Base-by-base conservation (phyloP, 345 rosid species). In the Corymbia maculata region DNA sequence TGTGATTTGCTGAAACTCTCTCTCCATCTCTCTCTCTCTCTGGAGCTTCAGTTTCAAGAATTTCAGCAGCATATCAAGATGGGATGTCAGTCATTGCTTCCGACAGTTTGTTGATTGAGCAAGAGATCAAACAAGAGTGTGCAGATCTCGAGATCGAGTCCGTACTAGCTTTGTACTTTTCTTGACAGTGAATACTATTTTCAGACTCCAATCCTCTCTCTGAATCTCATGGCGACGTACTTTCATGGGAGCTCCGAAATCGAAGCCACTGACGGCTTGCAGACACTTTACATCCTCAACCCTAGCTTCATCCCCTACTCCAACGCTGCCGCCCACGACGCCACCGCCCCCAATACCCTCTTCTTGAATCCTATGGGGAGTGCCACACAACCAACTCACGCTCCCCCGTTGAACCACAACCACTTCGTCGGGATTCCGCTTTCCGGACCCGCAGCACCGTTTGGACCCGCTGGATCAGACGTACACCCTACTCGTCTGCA, bases 281-380 rank as follows among this genome's bases (percentile, higher is more conserved):
- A 93, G 87, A 93, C 94, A 44, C 94, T 94, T 45, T 91, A 90
- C 82, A 93, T 94, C 61, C 89, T 93, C 92, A 94, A 94, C 89
- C 94, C 95, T 53, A 91, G 50, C 89, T 92, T 89, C 88, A 88
- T 91, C 15, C 93, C 94, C 6, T 93, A 90, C 88, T 86, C 94
- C 79, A 92, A 91, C 87, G 89, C 93, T 28, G 10, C 88, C 84
- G 10, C 88, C 84, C 84, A 36, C 84, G 84, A 75, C 84, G 84
- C 84, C 8, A 44, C 14, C 14, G 49, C 28, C 49, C 28, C 84
- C 49, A 75, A 42, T 75, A 44, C 84, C 49, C 49, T 42, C 84
- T 75, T 75, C 84, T 42, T 75, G 84, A 75, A 75, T 75, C 49
- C 84, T 42, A 44, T 42, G 84, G 84, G 84, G 49, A 75, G 84